phyloP scores from a whole-genome alignment of 768 basidiomycete genomes.

The Trametes punicea region DNA sequence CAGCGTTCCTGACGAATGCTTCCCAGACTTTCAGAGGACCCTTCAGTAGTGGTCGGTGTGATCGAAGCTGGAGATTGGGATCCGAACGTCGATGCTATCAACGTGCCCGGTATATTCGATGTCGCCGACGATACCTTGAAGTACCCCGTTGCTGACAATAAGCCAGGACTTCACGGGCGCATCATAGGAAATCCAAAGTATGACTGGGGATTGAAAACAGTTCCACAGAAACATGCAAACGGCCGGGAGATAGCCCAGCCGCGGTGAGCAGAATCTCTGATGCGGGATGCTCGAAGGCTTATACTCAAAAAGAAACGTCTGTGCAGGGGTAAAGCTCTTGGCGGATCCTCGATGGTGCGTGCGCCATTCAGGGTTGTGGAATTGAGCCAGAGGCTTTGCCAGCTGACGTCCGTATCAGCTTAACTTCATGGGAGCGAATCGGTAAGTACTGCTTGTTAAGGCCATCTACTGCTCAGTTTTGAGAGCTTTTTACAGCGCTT shows the following conservation, averaged over 20 bases:
- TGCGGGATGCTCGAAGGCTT: neutral
- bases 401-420: conserved; percentile 32
- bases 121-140: neutral
- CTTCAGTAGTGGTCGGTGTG: conserved; percentile 33
- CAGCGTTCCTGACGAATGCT: neutral
- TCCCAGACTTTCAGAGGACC: conserved; percentile 32
- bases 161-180: neutral
- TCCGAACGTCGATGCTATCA: conserved; percentile 5
- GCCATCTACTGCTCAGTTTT: neutral
- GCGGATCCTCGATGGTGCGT: conserved; percentile 30
- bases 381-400: too few relatives aligned
- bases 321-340: conserved; percentile 27
- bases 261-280: neutral
- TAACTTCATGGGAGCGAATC: conserved; percentile 37
- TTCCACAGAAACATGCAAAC: conserved; percentile 4
- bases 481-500: neutral
- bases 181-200: conserved; percentile 17
- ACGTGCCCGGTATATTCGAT: neutral
- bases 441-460: neutral
- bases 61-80: conserved; percentile 29
- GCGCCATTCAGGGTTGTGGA: neutral
- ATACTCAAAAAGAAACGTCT: too few relatives aligned
- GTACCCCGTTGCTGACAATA: neutral
- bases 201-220: conserved; percentile 15
- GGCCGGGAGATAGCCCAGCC: neutral